Evolutionary conservation across 2,329 filamentous ascomycete genomes (phyloP).

Genomic region (Trichoderma sp.): DNA sequence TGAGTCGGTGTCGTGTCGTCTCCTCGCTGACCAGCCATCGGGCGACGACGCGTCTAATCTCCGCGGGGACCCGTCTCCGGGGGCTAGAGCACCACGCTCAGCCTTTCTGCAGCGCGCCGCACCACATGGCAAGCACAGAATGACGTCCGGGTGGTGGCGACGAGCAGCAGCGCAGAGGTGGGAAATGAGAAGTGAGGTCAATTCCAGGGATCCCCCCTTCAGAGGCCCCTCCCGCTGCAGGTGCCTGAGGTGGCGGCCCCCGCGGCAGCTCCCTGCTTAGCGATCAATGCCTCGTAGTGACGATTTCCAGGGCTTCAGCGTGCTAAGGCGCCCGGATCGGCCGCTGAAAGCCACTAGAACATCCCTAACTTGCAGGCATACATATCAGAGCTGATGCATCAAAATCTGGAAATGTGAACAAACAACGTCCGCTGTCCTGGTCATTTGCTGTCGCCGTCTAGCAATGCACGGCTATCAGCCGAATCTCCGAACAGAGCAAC

Average conservation of each 20-base stretch:
- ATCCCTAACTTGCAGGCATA: neutral
- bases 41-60: conserved; percentile 10
- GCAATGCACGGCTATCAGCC: neutral
- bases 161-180: neutral
- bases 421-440: neutral
- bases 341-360: neutral
- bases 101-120: conserved; percentile 16
- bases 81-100: conserved; percentile 16
- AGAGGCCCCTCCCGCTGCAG: neutral
- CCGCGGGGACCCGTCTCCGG: conserved; percentile 12
- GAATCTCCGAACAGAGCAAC: neutral
- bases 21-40: conserved; percentile 3
- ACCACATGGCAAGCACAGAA: conserved; percentile 13
- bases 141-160: conserved; percentile 4
- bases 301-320: neutral
- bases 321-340: neutral
- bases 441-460: no score
- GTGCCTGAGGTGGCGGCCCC: neutral
- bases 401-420: neutral
- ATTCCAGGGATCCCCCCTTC: conserved; percentile 5
- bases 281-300: neutral
- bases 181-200: conserved; percentile 17
- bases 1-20: conserved; percentile 5
- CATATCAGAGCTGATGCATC: neutral
- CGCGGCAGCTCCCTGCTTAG: neutral